Base-by-base conservation (phyloP, 2,329 filamentous ascomycete genomes). In the Penicillium rolfsii region DNA sequence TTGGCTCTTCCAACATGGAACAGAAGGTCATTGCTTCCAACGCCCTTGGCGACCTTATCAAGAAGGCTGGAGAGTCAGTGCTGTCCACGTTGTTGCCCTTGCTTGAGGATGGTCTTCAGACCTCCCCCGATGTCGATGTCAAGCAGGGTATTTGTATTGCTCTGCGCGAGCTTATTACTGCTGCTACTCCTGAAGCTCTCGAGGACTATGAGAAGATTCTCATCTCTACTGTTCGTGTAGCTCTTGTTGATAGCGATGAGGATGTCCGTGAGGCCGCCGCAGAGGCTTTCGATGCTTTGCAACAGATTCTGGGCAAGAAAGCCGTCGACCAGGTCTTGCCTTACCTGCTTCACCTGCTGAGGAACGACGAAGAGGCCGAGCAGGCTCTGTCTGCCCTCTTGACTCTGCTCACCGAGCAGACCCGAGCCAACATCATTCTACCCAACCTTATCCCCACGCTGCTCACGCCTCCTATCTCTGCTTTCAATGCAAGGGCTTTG, bases 11-110 rank as follows among this genome's bases (percentile, higher is more conserved):
- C 49, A 98, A 97, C 73, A 93, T 96, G 89, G 95, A 99, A 77
- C 95, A 99, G 78, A 98, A 97, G 82, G 90, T 97, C 69, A 99
- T 99, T 82, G 95, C 96, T 67, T 94, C 94, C 76, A 98, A 98
- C 76, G 93, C 95, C 52, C 84, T 99, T 58, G 95, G 95, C 73
- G 95, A 99, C 76, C 87, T 99, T 67, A 98, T 99, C 72, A 89
- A 95, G 71, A 97, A 97, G 79, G 94, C 95, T 71, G 95, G 96
- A 63, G 95, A 99, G 76, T 90, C 92, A 58, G 93, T 99, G 59
- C 83, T 99, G 64, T 87, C 93, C 26, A 96, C 87, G 46, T 81
- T 99, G 62, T 81, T 99, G 62, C 95, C 95, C 33, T 96, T 93
- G 36, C 86, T 99, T 52, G 93, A 98, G 74, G 92, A 96, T 75